Base-by-base conservation (phyloP, 306 rosid species). In the Quercus dentata region DNA sequence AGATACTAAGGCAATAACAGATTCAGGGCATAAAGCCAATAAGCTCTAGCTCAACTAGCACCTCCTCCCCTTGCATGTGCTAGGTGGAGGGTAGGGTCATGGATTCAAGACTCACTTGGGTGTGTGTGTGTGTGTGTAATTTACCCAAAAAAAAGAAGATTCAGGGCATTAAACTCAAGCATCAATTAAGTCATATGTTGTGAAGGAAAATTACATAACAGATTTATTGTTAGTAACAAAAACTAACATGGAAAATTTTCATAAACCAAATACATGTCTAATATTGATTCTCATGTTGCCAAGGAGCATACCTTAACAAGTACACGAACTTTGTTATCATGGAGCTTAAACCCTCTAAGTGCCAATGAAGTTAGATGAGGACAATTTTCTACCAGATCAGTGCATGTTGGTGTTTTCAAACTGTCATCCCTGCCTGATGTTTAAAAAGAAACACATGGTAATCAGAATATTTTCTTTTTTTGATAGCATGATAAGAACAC, bases 361-460 rank as follows among this genome's bases (percentile, higher is more conserved):
- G 98, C 90, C 89, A 95, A 87, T 83, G 99, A 91, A 27, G 84
- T 83, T 78, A 95, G 82, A 90, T 82, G 87, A 71, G 97, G 98
- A 80, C 99, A 95, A 76, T 80, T 87, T 74, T 71, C 81, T 61
- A 90, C 91, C n/a, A 95, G 89, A 82, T 83, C 92, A 76, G 69
- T 49, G 67, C 98, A 95, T 62, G 99, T 93, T 71, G 90, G 94
- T 2, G 89, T 80, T 72, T 95, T 95, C 97, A 95, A 89, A 86
- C 98, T 95, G 91, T 95, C 97, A 81, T 95, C 98, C 87, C 98
- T 89, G 84, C 99, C 99, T 95, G 90, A 56, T 49, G 87, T 73
- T 79, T 67, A 44, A 57, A 57, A 86, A 85, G 69, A 86, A 87
- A 72, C 25, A 74, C 23, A 59, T 6, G 71, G 74, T 91, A 76